Percentiles rank a stretch among this genome's conserved stretches.
phyloP scores from a whole-genome alignment of 2,329 filamentous ascomycete species.

The Stagonosporopsis rhizophila region DNA sequence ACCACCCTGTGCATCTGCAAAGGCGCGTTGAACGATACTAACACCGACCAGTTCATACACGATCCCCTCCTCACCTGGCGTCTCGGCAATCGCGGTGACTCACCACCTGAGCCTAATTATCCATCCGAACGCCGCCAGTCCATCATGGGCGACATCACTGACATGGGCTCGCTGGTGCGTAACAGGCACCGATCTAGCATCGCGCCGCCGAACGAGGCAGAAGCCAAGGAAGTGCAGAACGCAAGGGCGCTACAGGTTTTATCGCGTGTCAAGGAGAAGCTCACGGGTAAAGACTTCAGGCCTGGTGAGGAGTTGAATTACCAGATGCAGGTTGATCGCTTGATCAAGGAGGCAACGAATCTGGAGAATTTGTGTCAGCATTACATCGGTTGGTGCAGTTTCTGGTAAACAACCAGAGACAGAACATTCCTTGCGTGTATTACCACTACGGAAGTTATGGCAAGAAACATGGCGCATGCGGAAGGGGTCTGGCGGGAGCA shows the following conservation, averaged over 20 bases:
- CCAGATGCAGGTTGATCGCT: constrained; percentile 87
- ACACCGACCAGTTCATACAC: constrained; percentile 80
- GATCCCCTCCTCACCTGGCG: constrained; percentile 99
- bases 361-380: constrained; percentile 98
- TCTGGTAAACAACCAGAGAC: constrained; percentile 69
- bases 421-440: too few species aligned
- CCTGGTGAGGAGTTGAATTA: constrained; percentile 78
- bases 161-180: constrained; percentile 43
- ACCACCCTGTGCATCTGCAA: constrained; percentile 32
- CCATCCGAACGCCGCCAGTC: constrained; percentile 66
- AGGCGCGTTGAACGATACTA: constrained; percentile 5
- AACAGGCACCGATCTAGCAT: constrained; percentile 47
- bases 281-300: constrained; percentile 93
- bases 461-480: constrained; percentile 1
- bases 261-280: constrained; percentile 89
- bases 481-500: background rate
- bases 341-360: constrained; percentile 94
- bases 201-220: constrained; percentile 50
- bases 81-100: constrained; percentile 70
- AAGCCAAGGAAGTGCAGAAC: constrained; percentile 81
- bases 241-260: constrained; percentile 91
- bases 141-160: constrained; percentile 58
- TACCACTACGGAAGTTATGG: background rate
- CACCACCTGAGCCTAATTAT: constrained; percentile 66
- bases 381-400: constrained; percentile 99